Evolutionary conservation across 352 stramenopile species (phyloP), one percentile per base, ranked within the genome.

Genomic region (Pythium dissotocum): DNA sequence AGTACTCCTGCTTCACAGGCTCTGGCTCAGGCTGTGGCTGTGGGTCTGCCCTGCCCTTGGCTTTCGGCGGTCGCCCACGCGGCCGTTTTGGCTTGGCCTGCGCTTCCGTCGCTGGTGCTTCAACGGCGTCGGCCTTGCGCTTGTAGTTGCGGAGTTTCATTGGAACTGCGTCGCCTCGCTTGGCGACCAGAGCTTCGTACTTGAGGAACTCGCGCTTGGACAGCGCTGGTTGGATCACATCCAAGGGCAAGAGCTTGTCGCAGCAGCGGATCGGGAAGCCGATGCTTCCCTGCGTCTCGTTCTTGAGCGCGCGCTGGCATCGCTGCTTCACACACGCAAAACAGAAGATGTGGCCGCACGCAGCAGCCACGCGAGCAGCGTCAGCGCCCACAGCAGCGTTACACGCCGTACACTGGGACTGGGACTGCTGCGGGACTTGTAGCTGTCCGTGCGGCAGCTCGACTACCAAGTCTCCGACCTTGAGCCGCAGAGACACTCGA

Each of bases 241-340:
- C 69, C 42, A 89, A 55, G 4, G 71, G 40, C 36, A 89, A 16
- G 14, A 77, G 16, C 35, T 68, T 32, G 8, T 58, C 38, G 32
- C 81, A 89, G 46, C 81, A 89, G n/a, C 52, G 70, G 28, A 78
- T 33, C 13, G 77, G 81, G 6, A 77, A 26, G 4, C 46, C 61
- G 26, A 76, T 67, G 16, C 64, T 65, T 21, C 63, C 71, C 28
- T 74, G 48, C n/a, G 71, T 49, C 21, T 75, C 67, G 36, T 83
- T 76, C 33, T 58, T 57, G 9, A 82, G 49, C 2, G 67, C 72
- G 35, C 55, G 58, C 4, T 61, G 63, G 35, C 73, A 82, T 10
- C 60, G 69, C 30, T 59, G 58, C 28, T 56, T 70, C n/a, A 87
- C 36, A 51, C 79, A 89, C 6, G 58, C 32, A 28, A 28, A 60